Conservation (phyloP, 208 protist genomes). For the Trypanosoma platydactyli region DNA sequence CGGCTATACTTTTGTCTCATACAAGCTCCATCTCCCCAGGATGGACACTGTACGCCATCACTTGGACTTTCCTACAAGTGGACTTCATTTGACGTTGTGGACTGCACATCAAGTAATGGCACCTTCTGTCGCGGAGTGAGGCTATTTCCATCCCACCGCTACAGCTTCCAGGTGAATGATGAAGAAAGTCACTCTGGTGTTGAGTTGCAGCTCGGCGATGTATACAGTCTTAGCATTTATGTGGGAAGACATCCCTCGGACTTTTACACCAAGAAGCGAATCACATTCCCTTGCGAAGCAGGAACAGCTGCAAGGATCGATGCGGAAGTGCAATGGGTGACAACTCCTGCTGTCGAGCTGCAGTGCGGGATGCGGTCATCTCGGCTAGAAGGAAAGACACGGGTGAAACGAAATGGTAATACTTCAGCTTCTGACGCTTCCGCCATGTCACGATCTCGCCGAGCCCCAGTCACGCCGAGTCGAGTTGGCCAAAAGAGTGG, state of each 20-base stretch:
- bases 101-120: constrained; percentile 25
- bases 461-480: no score
- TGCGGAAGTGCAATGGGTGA: constrained; percentile 15
- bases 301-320: background rate
- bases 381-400: background rate
- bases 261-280: background rate
- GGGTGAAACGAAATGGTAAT: no score
- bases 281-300: background rate
- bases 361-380: background rate
- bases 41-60: background rate
- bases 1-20: constrained; percentile 18
- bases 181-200: background rate
- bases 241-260: background rate
- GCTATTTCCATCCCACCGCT: constrained; percentile 29
- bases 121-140: constrained; percentile 18
- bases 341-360: background rate
- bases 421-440: no score
- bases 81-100: constrained; percentile 28
- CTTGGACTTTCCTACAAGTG: constrained; percentile 14
- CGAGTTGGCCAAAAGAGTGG: background rate
- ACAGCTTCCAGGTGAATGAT: constrained; percentile 15
- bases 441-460: no score
- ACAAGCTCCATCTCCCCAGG: background rate
- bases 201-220: constrained; percentile 16
- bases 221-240: constrained; percentile 4